These are phyloP conservation scores for Ceratobasidium sp. DNA, from an alignment of 1,284 basidiomycete genomes.

Conservation along the genomic window DNA sequence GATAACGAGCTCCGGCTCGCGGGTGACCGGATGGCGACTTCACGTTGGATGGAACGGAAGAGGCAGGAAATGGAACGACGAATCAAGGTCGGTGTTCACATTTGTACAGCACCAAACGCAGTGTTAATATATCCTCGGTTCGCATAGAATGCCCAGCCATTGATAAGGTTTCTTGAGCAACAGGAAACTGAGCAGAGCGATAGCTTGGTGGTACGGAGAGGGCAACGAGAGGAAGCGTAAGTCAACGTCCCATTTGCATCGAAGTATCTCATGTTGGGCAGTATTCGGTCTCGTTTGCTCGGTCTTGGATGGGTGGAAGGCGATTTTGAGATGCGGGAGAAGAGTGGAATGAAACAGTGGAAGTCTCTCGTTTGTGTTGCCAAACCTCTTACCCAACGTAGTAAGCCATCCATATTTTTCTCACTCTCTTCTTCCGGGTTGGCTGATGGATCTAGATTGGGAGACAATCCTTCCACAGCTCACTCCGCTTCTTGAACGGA, in stretches of 20 bases:
- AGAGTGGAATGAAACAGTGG: slow-evolving; percentile 6
- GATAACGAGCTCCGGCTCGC: background rate
- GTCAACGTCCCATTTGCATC: background rate
- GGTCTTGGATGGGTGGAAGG: slow-evolving; percentile 13
- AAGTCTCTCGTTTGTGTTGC: background rate
- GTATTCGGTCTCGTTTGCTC: slow-evolving; percentile 27
- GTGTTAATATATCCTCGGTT: background rate
- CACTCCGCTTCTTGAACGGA: background rate
- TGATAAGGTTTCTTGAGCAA: background rate
- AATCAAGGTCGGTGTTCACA: background rate
- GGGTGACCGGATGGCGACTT: background rate
- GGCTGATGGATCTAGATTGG: background rate
- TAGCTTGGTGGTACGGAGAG: background rate
- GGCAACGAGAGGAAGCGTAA: background rate
- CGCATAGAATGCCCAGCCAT: slow-evolving; percentile 2
- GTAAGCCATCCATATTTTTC: background rate
- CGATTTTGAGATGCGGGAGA: slow-evolving; percentile 5
- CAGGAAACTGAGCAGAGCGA: background rate
- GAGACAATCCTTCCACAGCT: slow-evolving; percentile 15
- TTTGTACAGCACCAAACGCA: background rate
- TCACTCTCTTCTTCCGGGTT: background rate
- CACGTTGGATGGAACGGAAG: background rate
- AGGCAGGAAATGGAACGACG: background rate
- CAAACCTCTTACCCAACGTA: slow-evolving; percentile 14
- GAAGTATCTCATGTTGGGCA: background rate